These are phyloP conservation scores for Epichloe brachyelytri DNA, from an alignment of 2,329 filamentous ascomycete genomes.

Conservation along the genomic window DNA sequence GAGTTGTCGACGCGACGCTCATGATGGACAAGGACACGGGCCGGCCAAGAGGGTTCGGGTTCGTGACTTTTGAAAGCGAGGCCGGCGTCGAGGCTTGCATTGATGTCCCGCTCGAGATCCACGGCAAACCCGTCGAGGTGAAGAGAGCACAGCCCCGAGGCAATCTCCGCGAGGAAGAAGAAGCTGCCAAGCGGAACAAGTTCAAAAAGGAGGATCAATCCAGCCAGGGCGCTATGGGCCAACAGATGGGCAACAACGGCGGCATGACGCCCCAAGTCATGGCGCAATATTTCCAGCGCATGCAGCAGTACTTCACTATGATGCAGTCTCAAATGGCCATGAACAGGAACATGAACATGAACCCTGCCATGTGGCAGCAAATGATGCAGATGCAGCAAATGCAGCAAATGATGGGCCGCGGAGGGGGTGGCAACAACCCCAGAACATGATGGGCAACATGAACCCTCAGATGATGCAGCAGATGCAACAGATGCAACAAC, in stretches of 20 bases:
- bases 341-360: constrained; percentile 61
- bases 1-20: constrained; percentile 90
- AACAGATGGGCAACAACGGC: constrained; percentile 30
- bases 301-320: constrained; percentile 94
- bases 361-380: constrained; percentile 63
- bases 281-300: constrained; percentile 96
- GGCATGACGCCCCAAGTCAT: constrained; percentile 94
- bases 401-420: constrained; percentile 39
- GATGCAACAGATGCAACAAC: constrained; percentile 34
- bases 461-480: constrained; percentile 46
- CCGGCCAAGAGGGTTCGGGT: constrained; percentile 90
- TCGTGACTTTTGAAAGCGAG: constrained; percentile 96
- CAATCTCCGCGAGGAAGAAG: constrained; percentile 85
- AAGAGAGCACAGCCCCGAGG: constrained; percentile 95
- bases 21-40: constrained; percentile 99
- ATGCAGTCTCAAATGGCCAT: constrained; percentile 91
- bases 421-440: constrained; percentile 21
- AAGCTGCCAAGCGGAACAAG: constrained; percentile 48
- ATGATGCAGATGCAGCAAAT: constrained; percentile 68
- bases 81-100: constrained; percentile 88
- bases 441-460: constrained; percentile 30
- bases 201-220: constrained; percentile 41
- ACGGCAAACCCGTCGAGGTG: constrained; percentile 93
- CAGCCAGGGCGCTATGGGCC: constrained; percentile 21
- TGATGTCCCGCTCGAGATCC: constrained; percentile 73